These are phyloP conservation scores for Eucalyptus victrix DNA, from an alignment of 345 rosid species.

Conservation along the genomic window DNA sequence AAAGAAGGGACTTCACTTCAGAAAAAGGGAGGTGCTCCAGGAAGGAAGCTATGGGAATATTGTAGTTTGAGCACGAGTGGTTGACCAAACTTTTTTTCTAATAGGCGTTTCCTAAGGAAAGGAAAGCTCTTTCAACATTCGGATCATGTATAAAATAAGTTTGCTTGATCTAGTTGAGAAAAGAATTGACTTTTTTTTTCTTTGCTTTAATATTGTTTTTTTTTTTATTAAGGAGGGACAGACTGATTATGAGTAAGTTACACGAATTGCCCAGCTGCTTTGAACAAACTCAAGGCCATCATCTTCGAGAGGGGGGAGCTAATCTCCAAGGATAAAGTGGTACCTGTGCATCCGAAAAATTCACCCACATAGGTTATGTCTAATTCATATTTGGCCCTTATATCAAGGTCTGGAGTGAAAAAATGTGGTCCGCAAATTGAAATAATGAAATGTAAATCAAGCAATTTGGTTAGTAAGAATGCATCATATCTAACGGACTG, in stretches of 20 bases:
- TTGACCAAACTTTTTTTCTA: not conserved
- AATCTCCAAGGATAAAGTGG: not conserved
- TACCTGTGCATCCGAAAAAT: not conserved
- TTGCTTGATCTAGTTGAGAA: not conserved
- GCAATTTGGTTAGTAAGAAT: too few species aligned
- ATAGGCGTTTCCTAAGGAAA: not conserved
- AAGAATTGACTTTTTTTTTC: not conserved
- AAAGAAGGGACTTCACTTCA: too few species aligned
- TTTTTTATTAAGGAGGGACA: not conserved
- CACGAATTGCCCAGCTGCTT: not conserved
- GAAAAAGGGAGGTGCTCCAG: not conserved
- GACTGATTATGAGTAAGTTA: not conserved
- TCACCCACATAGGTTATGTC: not conserved
- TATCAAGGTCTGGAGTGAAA: not conserved
- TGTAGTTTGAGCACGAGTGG: not conserved
- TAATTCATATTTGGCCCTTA: too few species aligned
- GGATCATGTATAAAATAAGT: not conserved
- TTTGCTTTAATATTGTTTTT: not conserved
- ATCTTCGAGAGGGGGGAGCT: not conserved
- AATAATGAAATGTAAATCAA: too few species aligned
- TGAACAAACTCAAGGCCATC: not conserved
- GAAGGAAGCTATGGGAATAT: not conserved
- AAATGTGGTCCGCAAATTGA: not conserved
- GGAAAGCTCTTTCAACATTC: not conserved
- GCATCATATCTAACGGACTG: not conserved